Conservation (phyloP, 1,284 basidiomycete species). For the Irpex rosettiformis region DNA sequence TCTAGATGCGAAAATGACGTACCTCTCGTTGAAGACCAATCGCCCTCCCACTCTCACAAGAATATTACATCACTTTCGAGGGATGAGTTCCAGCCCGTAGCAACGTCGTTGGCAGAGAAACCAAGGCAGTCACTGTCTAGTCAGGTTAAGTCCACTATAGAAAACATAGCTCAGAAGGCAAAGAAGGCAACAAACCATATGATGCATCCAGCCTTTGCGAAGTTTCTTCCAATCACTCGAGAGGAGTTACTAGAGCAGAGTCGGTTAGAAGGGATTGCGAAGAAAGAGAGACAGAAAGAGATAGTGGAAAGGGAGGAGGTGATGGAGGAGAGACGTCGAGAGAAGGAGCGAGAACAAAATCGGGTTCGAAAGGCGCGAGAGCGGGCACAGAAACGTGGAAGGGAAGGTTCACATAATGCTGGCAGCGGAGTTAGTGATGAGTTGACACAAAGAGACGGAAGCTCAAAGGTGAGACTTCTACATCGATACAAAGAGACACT, state of each 20-base stretch:
- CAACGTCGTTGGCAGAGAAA: too few species aligned
- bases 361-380: not conserved
- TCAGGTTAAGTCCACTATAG: not conserved
- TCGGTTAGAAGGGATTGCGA: not conserved
- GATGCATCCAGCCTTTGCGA: not conserved
- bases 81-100: not conserved
- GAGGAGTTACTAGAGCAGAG: not conserved
- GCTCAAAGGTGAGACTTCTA: not conserved
- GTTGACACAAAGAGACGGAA: not conserved
- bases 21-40: too few species aligned
- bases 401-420: not conserved
- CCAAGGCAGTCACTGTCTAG: too few species aligned
- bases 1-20: too few species aligned
- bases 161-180: not conserved
- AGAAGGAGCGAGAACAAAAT: not conserved
- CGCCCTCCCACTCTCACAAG: too few species aligned
- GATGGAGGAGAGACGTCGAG: not conserved
- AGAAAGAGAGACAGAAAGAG: not conserved
- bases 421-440: not conserved
- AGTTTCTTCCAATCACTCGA: not conserved
- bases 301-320: not conserved
- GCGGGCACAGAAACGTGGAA: not conserved
- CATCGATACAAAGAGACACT: not conserved
- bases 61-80: too few species aligned
- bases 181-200: not conserved